These are phyloP conservation scores for Catenaria anguillulae DNA, from an alignment of 371 early-diverging fungal species.

Conservation along the genomic window DNA sequence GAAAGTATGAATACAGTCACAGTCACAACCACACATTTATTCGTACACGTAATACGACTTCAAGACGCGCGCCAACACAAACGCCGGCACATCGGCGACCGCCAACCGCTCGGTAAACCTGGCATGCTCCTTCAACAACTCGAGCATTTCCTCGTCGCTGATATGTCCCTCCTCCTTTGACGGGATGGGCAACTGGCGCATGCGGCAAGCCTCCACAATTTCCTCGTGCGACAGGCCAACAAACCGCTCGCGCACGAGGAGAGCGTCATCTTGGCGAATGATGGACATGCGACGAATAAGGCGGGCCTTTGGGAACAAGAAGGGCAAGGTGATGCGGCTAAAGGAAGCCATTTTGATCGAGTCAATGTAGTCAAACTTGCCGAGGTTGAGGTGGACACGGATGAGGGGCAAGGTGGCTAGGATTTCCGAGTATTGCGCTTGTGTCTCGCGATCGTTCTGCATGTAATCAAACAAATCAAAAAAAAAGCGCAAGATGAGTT, in stretches of 20 bases:
- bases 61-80: not conserved
- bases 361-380: not conserved
- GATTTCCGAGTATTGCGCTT: not conserved
- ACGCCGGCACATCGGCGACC: not conserved
- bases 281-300: not conserved
- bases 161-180: not conserved
- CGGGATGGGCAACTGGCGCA: not conserved
- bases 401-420: not conserved
- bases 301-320: not conserved
- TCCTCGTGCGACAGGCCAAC: not conserved
- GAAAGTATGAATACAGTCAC: no score
- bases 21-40: no score
- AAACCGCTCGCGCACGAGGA: not conserved
- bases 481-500: no score
- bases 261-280: not conserved
- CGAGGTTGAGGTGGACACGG: not conserved
- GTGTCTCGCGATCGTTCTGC: no score
- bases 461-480: no score
- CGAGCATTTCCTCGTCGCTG: not conserved
- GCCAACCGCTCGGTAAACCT: not conserved
- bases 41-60: no score
- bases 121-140: not conserved
- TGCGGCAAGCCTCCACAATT: not conserved
- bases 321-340: not conserved
- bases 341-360: not conserved